A percentile compares a stretch with the other conserved stretches of the same genome.
phyloP scores from a whole-genome alignment of 2,329 filamentous ascomycete genomes.

The Penicillium brasilianum region DNA sequence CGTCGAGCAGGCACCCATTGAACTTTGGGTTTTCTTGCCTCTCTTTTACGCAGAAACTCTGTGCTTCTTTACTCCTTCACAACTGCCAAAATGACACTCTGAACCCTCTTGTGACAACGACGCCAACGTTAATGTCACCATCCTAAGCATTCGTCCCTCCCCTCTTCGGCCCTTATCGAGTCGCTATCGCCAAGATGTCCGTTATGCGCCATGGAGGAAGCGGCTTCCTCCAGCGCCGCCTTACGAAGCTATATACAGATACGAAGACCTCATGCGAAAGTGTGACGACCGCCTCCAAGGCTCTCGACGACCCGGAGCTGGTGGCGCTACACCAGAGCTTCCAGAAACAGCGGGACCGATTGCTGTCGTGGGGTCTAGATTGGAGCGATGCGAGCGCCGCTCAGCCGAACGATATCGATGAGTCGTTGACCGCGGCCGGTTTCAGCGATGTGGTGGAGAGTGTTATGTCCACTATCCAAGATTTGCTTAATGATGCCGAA shows the following conservation, averaged over 20 bases:
- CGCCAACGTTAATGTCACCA: conserved; percentile 5
- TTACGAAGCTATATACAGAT: conserved; percentile 67
- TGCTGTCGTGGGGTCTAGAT: conserved; percentile 68
- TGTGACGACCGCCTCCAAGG: conserved; percentile 56
- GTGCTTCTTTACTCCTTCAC: conserved; percentile 5
- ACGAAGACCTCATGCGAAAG: conserved; percentile 66
- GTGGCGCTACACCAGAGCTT: conserved; percentile 64
- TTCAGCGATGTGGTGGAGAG: conserved; percentile 68
- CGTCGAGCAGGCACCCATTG: conserved; percentile 29
- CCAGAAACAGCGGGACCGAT: conserved; percentile 66
- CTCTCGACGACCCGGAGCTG: conserved; percentile 57
- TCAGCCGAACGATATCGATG: conserved; percentile 65
- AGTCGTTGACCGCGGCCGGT: conserved; percentile 65
- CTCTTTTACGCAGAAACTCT: conserved; percentile 17
- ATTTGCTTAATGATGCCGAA: conserved; percentile 66
- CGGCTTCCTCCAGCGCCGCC: conserved; percentile 53
- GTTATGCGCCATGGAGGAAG: conserved; percentile 51
- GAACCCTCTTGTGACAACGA: conserved; percentile 12
- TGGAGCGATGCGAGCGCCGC: conserved; percentile 67
- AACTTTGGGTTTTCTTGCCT: conserved; percentile 8
- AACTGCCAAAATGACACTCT: conserved; percentile 23
- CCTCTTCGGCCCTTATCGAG: conserved; percentile 22
- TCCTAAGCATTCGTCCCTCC: conserved; percentile 22
- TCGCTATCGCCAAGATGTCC: conserved; percentile 47
- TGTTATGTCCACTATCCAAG: conserved; percentile 67